Evolutionary conservation across 352 stramenopile genomes (phyloP), one percentile per base, ranked within the genome.

Genomic region (Globisporangium parvum): DNA sequence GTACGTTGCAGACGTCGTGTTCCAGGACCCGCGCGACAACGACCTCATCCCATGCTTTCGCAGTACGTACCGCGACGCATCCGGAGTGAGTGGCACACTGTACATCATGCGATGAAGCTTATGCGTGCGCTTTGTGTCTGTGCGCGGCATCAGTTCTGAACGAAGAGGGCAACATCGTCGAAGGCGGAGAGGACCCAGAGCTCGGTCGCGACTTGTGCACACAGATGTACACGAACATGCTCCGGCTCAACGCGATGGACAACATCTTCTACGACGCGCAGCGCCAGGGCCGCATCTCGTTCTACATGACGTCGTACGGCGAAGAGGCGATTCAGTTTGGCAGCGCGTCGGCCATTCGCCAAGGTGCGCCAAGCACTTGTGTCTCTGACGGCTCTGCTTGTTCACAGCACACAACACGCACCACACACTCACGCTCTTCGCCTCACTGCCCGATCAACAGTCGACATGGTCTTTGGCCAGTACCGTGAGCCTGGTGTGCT

Each of bases 281-380:
- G 69, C 83, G 97, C 45, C 97, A 99, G 75, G 97, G 96, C 15
- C 83, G 95, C 40, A 98, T 99, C 57, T 98, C 95, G 2, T 98
- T 99, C 72, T 98, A 98, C 74, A 95, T 98, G 89, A 94, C 84
- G 31, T 87, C 77, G 33, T 79, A 87, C 35, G 94, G 95, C 15
- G 97, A 99, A 70, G 97, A 99, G 70, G 95, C 85, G 6, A 94
- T 98, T 44, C 88, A 98, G 59, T 97, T 99, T 40, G 96, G 95
- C 47, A 94, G 87, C 28, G 95, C 96, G 9, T 93, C 94, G 2
- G 96, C 92, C 2, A 69, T 99, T 46, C 68, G 75, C 11, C 57
- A 80, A 33, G 41, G 73, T 75, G 58, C 8, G 56, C n/a, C 31
- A 21, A 14, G 26, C 26, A 31, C 26, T 31, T 2, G 26, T 6